phyloP scores from a whole-genome alignment of 2,329 filamentous ascomycete genomes.

The Rugonectria rugulosa region DNA sequence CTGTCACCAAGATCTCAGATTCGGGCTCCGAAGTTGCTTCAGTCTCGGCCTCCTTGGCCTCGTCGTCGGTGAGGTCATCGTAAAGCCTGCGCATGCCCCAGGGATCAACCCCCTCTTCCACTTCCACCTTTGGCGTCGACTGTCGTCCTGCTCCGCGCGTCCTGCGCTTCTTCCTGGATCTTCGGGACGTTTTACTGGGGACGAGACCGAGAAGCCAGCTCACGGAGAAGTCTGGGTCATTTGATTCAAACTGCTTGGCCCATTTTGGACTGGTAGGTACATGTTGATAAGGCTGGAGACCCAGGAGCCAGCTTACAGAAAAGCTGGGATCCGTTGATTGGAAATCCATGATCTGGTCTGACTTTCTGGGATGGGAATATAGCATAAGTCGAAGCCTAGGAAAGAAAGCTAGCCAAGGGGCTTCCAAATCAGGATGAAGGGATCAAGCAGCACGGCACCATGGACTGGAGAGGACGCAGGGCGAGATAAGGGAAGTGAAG shows the following conservation, averaged over 20 bases:
- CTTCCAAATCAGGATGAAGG: neutral
- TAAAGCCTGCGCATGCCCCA: slow-evolving; percentile 35
- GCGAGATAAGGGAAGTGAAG: slow-evolving; percentile 7
- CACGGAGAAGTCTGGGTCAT: slow-evolving; percentile 40
- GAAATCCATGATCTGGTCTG: slow-evolving; percentile 37
- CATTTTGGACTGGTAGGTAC: slow-evolving; percentile 35
- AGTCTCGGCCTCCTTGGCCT: slow-evolving; percentile 26
- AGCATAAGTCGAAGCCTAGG: slow-evolving; percentile 21
- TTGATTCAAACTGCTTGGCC: slow-evolving; percentile 35
- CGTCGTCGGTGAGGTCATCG: slow-evolving; percentile 32
- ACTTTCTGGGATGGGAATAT: slow-evolving; percentile 32
- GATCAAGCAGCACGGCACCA: slow-evolving; percentile 13
- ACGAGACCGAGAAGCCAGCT: slow-evolving; percentile 40
- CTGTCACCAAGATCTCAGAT: slow-evolving; percentile 33
- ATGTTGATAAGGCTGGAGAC: slow-evolving; percentile 33
- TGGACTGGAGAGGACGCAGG: slow-evolving; percentile 11
- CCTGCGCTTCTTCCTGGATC: slow-evolving; percentile 31
- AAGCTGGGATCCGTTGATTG: slow-evolving; percentile 38
- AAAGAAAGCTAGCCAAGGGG: slow-evolving; percentile 23
- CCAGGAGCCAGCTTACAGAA: slow-evolving; percentile 41
- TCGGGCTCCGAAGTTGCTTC: slow-evolving; percentile 24
- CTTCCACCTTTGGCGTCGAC: slow-evolving; percentile 1
- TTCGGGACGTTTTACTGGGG: slow-evolving; percentile 32
- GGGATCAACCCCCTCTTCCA: slow-evolving; percentile 25
- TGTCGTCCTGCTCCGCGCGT: slow-evolving; percentile 25